phyloP scores from a whole-genome alignment of 345 rosid genomes.

The Eucalyptus cladocalyx region DNA sequence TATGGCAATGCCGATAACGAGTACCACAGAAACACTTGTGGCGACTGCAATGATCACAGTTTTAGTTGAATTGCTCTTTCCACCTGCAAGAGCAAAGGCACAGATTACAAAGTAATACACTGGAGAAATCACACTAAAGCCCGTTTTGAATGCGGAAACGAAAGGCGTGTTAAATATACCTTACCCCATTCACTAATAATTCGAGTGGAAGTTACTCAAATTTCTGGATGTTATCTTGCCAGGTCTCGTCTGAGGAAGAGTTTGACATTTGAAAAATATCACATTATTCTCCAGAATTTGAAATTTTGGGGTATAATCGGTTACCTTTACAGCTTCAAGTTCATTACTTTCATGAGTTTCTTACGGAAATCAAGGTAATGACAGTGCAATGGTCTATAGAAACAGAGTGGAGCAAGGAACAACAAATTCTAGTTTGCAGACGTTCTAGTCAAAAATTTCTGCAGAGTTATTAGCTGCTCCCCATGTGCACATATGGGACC shows the following conservation, averaged over 20 bases:
- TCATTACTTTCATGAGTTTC: background rate
- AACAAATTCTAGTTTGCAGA: no score
- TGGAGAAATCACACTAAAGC: no score
- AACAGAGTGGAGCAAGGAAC: no score
- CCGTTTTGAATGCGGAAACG: no score
- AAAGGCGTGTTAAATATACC: no score
- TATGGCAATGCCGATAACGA: background rate
- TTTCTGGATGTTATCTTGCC: no score
- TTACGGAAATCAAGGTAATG: background rate
- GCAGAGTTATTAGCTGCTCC: background rate
- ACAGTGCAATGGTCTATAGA: background rate
- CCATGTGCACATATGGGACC: background rate
- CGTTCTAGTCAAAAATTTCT: no score
- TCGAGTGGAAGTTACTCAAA: no score
- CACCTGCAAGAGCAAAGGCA: background rate
- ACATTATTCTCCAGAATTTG: background rate
- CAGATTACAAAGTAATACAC: no score
- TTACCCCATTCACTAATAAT: rapidly evolving
- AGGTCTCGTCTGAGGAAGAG: rapidly evolving
- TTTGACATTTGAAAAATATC: background rate
- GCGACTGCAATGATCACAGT: background rate
- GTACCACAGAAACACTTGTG: background rate
- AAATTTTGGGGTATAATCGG: background rate
- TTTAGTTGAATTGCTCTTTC: background rate
- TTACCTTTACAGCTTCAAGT: background rate